Base-by-base conservation (phyloP, 495 filamentous ascomycete genomes). In the Chaetomium tenue region DNA sequence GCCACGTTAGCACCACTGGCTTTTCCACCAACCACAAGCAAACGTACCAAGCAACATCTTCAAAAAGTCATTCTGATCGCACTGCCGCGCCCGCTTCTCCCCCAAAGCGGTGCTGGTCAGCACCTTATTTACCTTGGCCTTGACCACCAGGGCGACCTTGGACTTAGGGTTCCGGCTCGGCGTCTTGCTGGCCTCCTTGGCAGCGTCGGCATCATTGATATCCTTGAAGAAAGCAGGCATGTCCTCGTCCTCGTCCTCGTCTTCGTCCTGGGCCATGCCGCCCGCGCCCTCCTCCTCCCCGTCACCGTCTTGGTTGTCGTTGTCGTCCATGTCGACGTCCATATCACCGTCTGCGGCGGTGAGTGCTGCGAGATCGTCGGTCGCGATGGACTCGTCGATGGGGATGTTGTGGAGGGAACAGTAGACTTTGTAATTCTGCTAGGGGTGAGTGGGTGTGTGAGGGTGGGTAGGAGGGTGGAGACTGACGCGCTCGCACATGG, bases 51-150 rank as follows among this genome's bases (percentile, higher is more conserved):
- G 59, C 54, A 84, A 75, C 25, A 86, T 67, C 50, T 75, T 77
- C 74, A 98, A 76, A 71, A 97, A 97, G 68, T 96, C 92, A 57
- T 89, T 90, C 75, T 96, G 91, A 72, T 96, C 92, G 66, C 91
- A 92, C 79, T 91, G 88, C 63, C 89, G 84, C 9, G 91, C 89
- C 64, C 92, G 77, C 78, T 88, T 90, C 50, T 95, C 91, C 4
- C 84, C 89, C 57, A 98, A 77, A 40, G 85, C 83, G 3, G 92
- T 96, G 56, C 85, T 82, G 58, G 89, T 83, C 54, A 97, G 76
- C 25, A 97, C 90, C 74, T 86, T 90, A 62, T 88, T 80, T 22
- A 97, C 87, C 78, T 97, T 96, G 67, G 88, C 87, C 66, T 86
- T 84, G 5, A 98, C 87, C 54, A 96, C 69, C 66, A 91, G 81